Conservation (phyloP, 164 flowering plant species). For the Vitis rupestris region DNA sequence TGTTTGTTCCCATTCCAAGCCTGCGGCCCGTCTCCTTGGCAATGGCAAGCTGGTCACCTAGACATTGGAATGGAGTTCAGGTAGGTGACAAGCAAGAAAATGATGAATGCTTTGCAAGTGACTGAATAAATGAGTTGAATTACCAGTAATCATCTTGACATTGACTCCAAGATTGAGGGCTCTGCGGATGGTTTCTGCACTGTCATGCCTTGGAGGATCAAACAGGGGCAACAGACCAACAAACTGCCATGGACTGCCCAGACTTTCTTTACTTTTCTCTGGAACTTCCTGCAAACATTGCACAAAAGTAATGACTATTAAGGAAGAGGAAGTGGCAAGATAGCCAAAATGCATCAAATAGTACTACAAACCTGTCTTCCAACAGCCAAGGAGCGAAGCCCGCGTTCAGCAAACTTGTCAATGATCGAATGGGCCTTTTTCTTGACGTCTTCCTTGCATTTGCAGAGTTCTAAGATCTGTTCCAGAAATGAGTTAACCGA, state of each 20-base stretch:
- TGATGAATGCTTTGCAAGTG: not conserved
- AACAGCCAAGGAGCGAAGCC: slow-evolving; percentile 72
- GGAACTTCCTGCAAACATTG: slow-evolving; percentile 46
- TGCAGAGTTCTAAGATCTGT: slow-evolving; percentile 60
- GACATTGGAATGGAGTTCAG: slow-evolving; percentile 4
- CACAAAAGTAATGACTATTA: not conserved
- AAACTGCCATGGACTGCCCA: slow-evolving; percentile 77
- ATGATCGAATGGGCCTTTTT: slow-evolving; percentile 54
- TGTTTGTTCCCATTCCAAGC: slow-evolving; percentile 80
- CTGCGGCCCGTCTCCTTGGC: slow-evolving; percentile 77
- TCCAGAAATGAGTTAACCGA: not conserved
- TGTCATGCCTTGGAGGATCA: slow-evolving; percentile 83
- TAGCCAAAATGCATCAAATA: not conserved
- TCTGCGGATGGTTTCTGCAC: slow-evolving; percentile 79
- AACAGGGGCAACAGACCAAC: slow-evolving; percentile 69
- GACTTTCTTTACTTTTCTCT: slow-evolving; percentile 54
- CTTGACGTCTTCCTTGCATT: slow-evolving; percentile 49
- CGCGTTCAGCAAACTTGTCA: slow-evolving; percentile 72
- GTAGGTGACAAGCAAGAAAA: not conserved
- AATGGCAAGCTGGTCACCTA: slow-evolving; percentile 84
- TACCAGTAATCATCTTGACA: slow-evolving; percentile 88
- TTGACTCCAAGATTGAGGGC: slow-evolving; percentile 83
- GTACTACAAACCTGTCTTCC: slow-evolving; percentile 50
- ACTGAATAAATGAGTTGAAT: not conserved
- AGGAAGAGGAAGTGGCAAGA: not conserved